Evolutionary conservation across 2,329 filamentous ascomycete genomes (phyloP).

Genomic region (Neonectria coccinea): DNA sequence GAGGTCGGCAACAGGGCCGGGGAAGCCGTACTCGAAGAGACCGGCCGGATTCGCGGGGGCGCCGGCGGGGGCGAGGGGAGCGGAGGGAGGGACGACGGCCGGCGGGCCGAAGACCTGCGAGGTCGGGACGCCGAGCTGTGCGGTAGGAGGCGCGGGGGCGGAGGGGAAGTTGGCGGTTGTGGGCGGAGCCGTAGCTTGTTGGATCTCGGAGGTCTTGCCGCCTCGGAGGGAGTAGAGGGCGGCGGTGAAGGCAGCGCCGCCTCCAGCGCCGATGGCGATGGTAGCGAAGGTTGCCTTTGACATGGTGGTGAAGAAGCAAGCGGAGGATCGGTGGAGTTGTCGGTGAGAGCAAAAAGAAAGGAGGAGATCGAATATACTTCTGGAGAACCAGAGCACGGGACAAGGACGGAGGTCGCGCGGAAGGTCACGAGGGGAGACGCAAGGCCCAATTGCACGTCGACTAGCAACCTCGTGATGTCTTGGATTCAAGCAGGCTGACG

Average conservation of each 20-base stretch:
- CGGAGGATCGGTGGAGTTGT: conserved; percentile 1
- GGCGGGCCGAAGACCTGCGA: conserved; percentile 64
- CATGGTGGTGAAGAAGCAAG: conserved; percentile 62
- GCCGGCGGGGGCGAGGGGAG: conserved; percentile 47
- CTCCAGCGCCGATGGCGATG: conserved; percentile 80
- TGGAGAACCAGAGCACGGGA: neutral
- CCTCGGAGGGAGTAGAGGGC: conserved; percentile 72
- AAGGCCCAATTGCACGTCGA: conserved; percentile 19
- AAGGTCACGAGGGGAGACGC: conserved; percentile 12
- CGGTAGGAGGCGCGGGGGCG: conserved; percentile 43
- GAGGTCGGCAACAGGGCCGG: conserved; percentile 88
- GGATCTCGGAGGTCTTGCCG: conserved; percentile 58
- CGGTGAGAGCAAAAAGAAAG: neutral
- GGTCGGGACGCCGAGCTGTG: conserved; percentile 63
- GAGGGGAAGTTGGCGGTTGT: conserved; percentile 46
- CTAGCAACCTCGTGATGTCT: conserved; percentile 19
- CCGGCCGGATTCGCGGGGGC: conserved; percentile 78
- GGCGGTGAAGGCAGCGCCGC: conserved; percentile 79
- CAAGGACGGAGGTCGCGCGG: neutral
- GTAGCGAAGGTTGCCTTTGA: conserved; percentile 82
- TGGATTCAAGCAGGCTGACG: conserved; percentile 10
- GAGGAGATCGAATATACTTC: neutral
- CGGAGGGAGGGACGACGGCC: conserved; percentile 45
- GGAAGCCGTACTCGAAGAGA: conserved; percentile 89
- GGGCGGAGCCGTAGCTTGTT: conserved; percentile 48